phyloP scores from a whole-genome alignment of 1,284 basidiomycete species.

The Heliocybe sulcata region DNA sequence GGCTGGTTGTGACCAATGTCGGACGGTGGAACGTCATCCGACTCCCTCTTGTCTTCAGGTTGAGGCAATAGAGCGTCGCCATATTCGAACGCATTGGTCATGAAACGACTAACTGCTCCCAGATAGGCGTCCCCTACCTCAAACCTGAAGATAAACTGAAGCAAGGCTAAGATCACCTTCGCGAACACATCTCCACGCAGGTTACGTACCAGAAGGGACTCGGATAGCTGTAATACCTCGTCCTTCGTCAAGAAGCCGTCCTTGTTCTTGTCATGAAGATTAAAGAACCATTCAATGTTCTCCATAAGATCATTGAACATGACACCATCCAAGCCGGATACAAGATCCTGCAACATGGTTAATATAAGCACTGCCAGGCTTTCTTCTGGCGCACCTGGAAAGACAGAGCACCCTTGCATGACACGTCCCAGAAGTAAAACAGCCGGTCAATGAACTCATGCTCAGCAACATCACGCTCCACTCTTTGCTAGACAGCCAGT shows the following conservation, averaged over 20 bases:
- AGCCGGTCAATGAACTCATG: conserved; percentile 79
- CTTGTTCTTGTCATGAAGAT: conserved; percentile 92
- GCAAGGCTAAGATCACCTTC: conserved; percentile 4
- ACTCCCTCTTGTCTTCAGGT: conserved; percentile 25
- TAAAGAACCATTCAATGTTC: conserved; percentile 98
- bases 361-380: background rate
- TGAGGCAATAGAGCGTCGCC: conserved; percentile 77
- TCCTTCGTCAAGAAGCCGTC: conserved; percentile 94
- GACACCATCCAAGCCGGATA: conserved; percentile 84
- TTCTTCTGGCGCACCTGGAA: conserved; percentile 55
- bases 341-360: conserved; percentile 66
- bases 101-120: conserved; percentile 91
- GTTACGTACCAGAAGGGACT: conserved; percentile 77
- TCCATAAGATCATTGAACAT: conserved; percentile 98
- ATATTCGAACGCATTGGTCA: conserved; percentile 96
- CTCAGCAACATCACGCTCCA: conserved; percentile 74
- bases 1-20: conserved; percentile 69
- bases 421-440: conserved; percentile 88
- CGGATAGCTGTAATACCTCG: conserved; percentile 92
- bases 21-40: conserved; percentile 36
- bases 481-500: conserved; percentile 50
- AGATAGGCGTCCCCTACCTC: conserved; percentile 97
- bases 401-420: conserved; percentile 75
- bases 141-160: conserved; percentile 93
- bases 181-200: background rate